Conservation (phyloP, 805 yeast species). For the Starmerella sp. region DNA sequence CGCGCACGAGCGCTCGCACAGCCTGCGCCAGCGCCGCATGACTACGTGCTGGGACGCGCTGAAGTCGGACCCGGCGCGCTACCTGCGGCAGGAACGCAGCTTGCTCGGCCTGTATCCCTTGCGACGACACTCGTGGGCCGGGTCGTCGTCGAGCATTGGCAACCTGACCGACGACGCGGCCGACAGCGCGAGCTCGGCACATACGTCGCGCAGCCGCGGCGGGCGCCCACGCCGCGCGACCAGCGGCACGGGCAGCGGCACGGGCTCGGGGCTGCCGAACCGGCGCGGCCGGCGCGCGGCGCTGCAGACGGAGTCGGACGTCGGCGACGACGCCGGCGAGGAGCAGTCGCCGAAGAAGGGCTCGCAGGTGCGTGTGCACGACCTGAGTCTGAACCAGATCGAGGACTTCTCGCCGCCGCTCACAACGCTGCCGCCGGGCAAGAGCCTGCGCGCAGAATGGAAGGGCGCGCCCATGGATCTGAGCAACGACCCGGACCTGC, state of each 20-base stretch:
- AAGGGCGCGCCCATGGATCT: slow-evolving; percentile 96
- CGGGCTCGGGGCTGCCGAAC: not conserved
- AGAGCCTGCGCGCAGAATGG: slow-evolving; percentile 86
- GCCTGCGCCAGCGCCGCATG: slow-evolving; percentile 21
- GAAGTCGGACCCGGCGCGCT: slow-evolving; percentile 25
- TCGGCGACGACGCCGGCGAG: not conserved
- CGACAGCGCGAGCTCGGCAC: not conserved
- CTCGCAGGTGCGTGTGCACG: slow-evolving; percentile 31
- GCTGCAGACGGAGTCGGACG: not conserved
- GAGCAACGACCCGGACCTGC: slow-evolving; percentile 58
- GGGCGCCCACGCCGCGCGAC: not conserved
- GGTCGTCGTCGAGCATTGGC: slow-evolving; percentile 1
- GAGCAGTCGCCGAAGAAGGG: not conserved
- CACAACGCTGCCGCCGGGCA: slow-evolving; percentile 50
- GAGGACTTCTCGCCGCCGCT: slow-evolving; percentile 77
- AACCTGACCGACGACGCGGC: not conserved
- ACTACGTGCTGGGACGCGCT: slow-evolving; percentile 27
- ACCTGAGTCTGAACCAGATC: slow-evolving; percentile 32
- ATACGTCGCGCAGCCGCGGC: not conserved
- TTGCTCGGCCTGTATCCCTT: slow-evolving; percentile 26
- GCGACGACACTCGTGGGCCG: slow-evolving; percentile 28
- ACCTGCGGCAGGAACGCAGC: slow-evolving; percentile 26
- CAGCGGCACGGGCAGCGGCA: slow-evolving; percentile 1
- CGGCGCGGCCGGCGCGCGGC: slow-evolving; percentile 6
- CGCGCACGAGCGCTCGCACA: not conserved